Conservation (phyloP, 2,329 filamentous ascomycete species). For the Arthrobotrys pseudoclavata region DNA sequence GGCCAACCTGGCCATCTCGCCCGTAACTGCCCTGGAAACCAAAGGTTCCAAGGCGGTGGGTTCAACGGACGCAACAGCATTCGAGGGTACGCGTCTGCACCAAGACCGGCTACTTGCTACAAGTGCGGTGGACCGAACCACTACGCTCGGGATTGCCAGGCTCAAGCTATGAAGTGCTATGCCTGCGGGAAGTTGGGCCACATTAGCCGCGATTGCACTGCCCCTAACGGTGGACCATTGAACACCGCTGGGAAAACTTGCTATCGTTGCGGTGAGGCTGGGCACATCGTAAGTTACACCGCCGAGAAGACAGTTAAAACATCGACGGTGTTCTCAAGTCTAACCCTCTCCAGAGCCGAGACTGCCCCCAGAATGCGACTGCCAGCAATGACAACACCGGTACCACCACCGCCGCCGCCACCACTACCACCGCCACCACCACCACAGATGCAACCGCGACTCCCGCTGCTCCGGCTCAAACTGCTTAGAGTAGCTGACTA, state of each 20-base stretch:
- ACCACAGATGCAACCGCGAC: constrained; percentile 65
- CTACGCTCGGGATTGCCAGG: constrained; percentile 97
- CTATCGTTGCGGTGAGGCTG: constrained; percentile 95
- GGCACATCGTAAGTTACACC: constrained; percentile 71
- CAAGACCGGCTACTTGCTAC: constrained; percentile 79
- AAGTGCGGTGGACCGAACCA: constrained; percentile 92
- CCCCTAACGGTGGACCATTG: constrained; percentile 93
- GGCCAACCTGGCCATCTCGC: constrained; percentile 88
- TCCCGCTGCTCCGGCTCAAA: constrained; percentile 35
- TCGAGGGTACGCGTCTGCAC: constrained; percentile 80
- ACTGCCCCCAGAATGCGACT: constrained; percentile 82
- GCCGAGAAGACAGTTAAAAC: not conserved
- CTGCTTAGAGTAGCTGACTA: constrained; percentile 17
- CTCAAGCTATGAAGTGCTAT: constrained; percentile 98
- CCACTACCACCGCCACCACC: constrained; percentile 67
- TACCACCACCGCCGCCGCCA: constrained; percentile 65
- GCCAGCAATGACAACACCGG: constrained; percentile 68
- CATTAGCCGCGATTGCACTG: constrained; percentile 83
- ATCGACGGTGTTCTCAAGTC: not conserved
- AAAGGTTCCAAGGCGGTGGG: constrained; percentile 71
- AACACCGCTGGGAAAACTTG: constrained; percentile 98
- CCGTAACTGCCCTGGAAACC: constrained; percentile 70
- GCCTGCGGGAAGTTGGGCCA: constrained; percentile 86
- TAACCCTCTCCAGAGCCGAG: constrained; percentile 69
- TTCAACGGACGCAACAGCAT: constrained; percentile 78